Conservation (phyloP, 192 early-diverging fungal species). For the Lobosporangium transversale region DNA sequence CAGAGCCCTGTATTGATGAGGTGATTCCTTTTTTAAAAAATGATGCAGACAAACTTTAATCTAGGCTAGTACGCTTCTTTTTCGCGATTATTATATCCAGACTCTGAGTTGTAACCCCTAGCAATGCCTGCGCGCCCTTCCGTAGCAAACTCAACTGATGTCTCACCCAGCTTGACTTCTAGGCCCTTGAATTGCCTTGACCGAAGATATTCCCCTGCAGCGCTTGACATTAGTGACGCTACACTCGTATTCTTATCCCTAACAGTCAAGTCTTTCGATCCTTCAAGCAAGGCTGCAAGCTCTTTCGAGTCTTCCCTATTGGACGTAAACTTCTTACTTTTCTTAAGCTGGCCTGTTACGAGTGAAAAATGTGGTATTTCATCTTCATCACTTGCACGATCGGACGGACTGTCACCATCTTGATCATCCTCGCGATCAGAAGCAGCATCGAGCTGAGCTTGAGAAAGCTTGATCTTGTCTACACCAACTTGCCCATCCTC, state of each 20-base stretch:
- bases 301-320: slow-evolving; percentile 48
- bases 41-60: neutral
- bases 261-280: slow-evolving; percentile 61
- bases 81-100: slow-evolving; percentile 35
- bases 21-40: neutral
- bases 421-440: slow-evolving; percentile 41
- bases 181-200: slow-evolving; percentile 84
- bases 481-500: slow-evolving; percentile 54
- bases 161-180: slow-evolving; percentile 75
- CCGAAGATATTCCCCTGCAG: slow-evolving; percentile 76
- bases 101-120: slow-evolving; percentile 67
- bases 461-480: slow-evolving; percentile 40
- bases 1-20: too few relatives aligned
- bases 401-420: neutral
- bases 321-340: slow-evolving; percentile 58
- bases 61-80: slow-evolving; percentile 33
- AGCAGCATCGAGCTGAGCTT: slow-evolving; percentile 43
- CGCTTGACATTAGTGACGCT: slow-evolving; percentile 66
- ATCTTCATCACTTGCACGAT: slow-evolving; percentile 58
- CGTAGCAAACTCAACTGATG: slow-evolving; percentile 62
- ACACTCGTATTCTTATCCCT: slow-evolving; percentile 64
- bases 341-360: slow-evolving; percentile 83
- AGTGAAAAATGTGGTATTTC: slow-evolving; percentile 91
- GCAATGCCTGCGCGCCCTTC: slow-evolving; percentile 94
- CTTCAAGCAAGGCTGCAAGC: slow-evolving; percentile 29